phyloP scores from a whole-genome alignment of 345 rosid species.

The Erodium maritimum region DNA sequence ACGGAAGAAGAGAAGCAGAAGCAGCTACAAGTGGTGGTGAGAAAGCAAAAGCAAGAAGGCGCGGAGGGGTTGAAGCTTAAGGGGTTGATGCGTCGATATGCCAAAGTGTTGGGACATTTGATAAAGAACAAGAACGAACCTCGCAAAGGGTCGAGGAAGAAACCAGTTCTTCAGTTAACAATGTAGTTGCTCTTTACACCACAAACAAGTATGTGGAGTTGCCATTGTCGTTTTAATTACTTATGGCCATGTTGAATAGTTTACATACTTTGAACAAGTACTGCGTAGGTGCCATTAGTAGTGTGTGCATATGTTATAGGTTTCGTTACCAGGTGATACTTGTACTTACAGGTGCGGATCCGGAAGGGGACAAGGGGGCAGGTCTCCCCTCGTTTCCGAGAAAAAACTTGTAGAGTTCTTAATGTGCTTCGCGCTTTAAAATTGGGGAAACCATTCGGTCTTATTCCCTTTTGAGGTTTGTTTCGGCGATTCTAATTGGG shows the following conservation, averaged over 20 bases:
- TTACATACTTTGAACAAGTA: not conserved
- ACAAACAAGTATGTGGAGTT: not conserved
- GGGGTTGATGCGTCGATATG: slow-evolving; percentile 15
- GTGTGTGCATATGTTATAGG: not conserved
- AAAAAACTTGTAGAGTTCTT: no score
- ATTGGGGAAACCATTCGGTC: no score
- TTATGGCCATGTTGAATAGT: no score
- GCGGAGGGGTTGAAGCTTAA: slow-evolving; percentile 8
- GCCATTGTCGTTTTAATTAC: not conserved
- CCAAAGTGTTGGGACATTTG: slow-evolving; percentile 13
- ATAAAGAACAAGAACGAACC: slow-evolving; percentile 4
- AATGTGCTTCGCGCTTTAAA: no score
- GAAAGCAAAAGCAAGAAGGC: slow-evolving; percentile 3
- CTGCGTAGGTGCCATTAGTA: not conserved
- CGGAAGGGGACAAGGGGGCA: no score
- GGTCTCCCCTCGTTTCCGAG: no score
- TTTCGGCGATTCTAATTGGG: no score
- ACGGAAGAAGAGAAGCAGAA: slow-evolving; percentile 15
- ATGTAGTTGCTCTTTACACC: not conserved
- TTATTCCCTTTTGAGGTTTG: no score
- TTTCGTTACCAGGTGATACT: not conserved
- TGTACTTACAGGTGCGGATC: no score
- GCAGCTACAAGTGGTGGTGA: slow-evolving; percentile 7
- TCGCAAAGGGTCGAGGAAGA: not conserved
- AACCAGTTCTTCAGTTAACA: not conserved